Percentiles rank a stretch among this genome's conserved stretches.
Evolutionary conservation across 352 stramenopile species (phyloP).

Genomic region (Globisporangium megalacanthum): DNA sequence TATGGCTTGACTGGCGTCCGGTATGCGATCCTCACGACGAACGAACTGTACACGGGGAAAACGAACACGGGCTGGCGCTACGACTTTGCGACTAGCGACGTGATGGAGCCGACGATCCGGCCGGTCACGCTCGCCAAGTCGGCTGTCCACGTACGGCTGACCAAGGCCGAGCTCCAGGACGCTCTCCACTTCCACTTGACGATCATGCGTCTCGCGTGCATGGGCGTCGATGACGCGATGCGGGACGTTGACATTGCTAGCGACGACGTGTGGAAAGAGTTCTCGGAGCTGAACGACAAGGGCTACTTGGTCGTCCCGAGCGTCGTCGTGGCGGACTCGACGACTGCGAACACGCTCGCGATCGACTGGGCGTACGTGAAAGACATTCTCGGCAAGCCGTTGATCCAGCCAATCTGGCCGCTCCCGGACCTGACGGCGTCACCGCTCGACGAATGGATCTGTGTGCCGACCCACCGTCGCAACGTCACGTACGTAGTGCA

Average conservation of each 20-base stretch:
- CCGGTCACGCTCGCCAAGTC: conserved; percentile 54
- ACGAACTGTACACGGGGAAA: conserved; percentile 77
- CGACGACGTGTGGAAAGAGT: conserved; percentile 71
- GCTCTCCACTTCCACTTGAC: conserved; percentile 74
- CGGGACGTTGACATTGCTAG: conserved; percentile 57
- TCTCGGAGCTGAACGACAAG: conserved; percentile 86
- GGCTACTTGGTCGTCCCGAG: conserved; percentile 78
- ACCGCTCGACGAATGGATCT: conserved; percentile 55
- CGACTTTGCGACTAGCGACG: conserved; percentile 71
- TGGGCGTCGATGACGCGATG: conserved; percentile 65
- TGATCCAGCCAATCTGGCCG: conserved; percentile 71
- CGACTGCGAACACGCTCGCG: conserved; percentile 3
- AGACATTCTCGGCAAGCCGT: conserved; percentile 52
- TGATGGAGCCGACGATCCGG: conserved; percentile 62
- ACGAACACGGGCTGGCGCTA: conserved; percentile 79
- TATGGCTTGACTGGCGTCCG: conserved; percentile 64
- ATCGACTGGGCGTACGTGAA: conserved; percentile 67
- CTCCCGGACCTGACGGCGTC: conserved; percentile 22
- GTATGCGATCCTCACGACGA: conserved; percentile 70
- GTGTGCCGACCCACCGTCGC: conserved; percentile 54
- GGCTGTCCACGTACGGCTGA: conserved; percentile 33
- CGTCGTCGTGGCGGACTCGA: not conserved
- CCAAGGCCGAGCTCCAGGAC: conserved; percentile 49
- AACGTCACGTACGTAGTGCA: conserved; percentile 75
- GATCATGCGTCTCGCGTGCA: conserved; percentile 74